These are phyloP conservation scores for Yamadazyma buinensis DNA, from an alignment of 1,139 yeast species.

Conservation along the genomic window DNA sequence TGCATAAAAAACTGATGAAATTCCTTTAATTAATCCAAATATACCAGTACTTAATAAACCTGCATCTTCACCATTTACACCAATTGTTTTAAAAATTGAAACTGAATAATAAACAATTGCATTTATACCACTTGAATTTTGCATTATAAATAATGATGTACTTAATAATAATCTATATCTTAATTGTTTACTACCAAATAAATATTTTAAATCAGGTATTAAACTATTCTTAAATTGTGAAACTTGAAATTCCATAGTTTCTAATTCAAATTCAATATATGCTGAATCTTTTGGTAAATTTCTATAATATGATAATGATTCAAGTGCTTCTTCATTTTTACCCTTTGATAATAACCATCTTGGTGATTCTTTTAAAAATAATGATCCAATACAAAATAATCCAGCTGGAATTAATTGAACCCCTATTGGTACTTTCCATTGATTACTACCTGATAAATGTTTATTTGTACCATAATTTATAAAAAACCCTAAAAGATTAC, in stretches of 20 bases:
- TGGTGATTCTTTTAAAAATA: constrained; percentile 45
- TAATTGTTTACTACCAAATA: constrained; percentile 20
- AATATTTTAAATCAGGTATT: constrained; percentile 20
- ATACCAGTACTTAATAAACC: constrained; percentile 57
- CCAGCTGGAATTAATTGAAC: constrained; percentile 43
- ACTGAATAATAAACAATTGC: constrained; percentile 34
- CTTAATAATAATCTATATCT: constrained; percentile 26
- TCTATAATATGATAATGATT: constrained; percentile 26
- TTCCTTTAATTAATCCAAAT: constrained; percentile 50
- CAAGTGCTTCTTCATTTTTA: constrained; percentile 31
- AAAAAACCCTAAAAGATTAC: constrained; percentile 46
- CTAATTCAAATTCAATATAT: constrained; percentile 25
- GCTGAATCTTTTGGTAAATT: constrained; percentile 21
- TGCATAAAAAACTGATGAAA: constrained; percentile 41
- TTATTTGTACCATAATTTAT: constrained; percentile 35
- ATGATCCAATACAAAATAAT: constrained; percentile 34
- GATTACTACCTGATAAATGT: constrained; percentile 17
- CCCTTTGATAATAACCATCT: constrained; percentile 40
- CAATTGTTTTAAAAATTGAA: constrained; percentile 28
- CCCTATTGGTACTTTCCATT: constrained; percentile 38
- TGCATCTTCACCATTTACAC: constrained; percentile 30
- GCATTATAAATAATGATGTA: constrained; percentile 28
- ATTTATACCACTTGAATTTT: constrained; percentile 32
- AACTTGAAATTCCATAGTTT: constrained; percentile 20
- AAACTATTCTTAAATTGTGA: constrained; percentile 18